Base-by-base conservation (phyloP, 495 filamentous ascomycete genomes). In the Darksidea phi region DNA sequence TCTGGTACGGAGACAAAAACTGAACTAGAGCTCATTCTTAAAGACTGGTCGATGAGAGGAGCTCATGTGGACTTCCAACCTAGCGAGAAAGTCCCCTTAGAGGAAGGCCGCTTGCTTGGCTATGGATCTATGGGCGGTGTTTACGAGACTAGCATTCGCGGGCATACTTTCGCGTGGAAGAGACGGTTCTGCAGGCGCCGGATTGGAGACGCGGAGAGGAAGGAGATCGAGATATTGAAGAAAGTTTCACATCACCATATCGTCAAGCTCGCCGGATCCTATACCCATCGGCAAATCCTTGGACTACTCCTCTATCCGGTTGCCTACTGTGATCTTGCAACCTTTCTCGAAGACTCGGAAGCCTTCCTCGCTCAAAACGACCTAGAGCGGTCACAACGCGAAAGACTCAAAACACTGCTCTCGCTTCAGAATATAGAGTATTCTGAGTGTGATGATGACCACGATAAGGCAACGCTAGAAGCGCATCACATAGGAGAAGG, bases 71-170 rank as follows among this genome's bases (percentile, higher is more conserved):
- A 64, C 34, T 68, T 57, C 43, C 11, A 18, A 21, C 50, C 42
- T 4, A 46, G 56, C 21, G 65, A 68, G 17, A 24, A 17, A 0
- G 23, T 64, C 6, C 66, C 66, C 2, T 34, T 68, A 1, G 24
- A 48, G 25, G 34, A 68, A 55, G 66, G 62, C 0, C 54, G 66
- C n/a, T 65, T 68, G 38, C 57, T 68, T 3, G 62, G 66, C 48
- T 38, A 68, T 48, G 66, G 62, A 46, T 51, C 61, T 17, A 62
- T 42, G 23, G 66, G 66, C 10, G 57, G 51, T 2, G 66, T 68
- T 2, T 68, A 54, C 18, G 57, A 68, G 54, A 68, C 66, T 10
- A 32, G 20, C 10, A 58, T 60, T 20, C 13, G 41, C 20, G 61
- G 61, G 8, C 26, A 58, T 20, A 48, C 48, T 8, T 41, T 68